A percentile compares a stretch with the other conserved stretches of the same genome.
phyloP scores from a whole-genome alignment of 2,329 filamentous ascomycete genomes.

The Daldinia eschscholtzii region DNA sequence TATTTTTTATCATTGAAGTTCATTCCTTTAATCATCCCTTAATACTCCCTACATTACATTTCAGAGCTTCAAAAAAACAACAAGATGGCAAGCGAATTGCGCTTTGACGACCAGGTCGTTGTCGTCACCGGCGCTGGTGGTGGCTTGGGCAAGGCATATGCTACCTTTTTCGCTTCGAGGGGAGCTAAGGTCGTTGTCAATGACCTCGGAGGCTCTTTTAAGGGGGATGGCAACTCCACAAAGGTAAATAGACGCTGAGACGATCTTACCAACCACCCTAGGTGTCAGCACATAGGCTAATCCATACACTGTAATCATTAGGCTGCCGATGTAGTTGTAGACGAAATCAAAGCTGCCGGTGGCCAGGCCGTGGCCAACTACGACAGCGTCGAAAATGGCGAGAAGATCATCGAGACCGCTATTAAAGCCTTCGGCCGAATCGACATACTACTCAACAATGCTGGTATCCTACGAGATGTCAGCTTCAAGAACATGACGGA shows the following conservation, averaged over 20 bases:
- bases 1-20: neutral
- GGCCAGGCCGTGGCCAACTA: constrained; percentile 99
- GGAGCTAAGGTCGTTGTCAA: constrained; percentile 97
- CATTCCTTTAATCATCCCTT: constrained; percentile 4
- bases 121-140: constrained; percentile 89
- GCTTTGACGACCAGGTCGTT: constrained; percentile 89
- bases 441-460: constrained; percentile 97
- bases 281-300: constrained; percentile 40
- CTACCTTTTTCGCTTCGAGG: constrained; percentile 88
- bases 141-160: constrained; percentile 85
- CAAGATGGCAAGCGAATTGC: constrained; percentile 59
- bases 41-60: constrained; percentile 20
- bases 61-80: constrained; percentile 20
- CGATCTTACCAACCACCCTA: neutral
- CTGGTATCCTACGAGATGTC: constrained; percentile 92
- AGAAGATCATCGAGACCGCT: constrained; percentile 92
- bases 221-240: constrained; percentile 87
- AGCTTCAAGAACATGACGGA: constrained; percentile 99
- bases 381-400: constrained; percentile 92
- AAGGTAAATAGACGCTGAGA: constrained; percentile 70
- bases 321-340: constrained; percentile 85
- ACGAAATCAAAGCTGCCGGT: constrained; percentile 86
- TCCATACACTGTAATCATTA: constrained; percentile 53
- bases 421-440: constrained; percentile 86
- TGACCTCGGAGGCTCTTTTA: constrained; percentile 92